Evolutionary conservation across 257 asterid genomes (phyloP), one percentile per base, ranked within the genome.

Genomic region (Capsicum baccatum): DNA sequence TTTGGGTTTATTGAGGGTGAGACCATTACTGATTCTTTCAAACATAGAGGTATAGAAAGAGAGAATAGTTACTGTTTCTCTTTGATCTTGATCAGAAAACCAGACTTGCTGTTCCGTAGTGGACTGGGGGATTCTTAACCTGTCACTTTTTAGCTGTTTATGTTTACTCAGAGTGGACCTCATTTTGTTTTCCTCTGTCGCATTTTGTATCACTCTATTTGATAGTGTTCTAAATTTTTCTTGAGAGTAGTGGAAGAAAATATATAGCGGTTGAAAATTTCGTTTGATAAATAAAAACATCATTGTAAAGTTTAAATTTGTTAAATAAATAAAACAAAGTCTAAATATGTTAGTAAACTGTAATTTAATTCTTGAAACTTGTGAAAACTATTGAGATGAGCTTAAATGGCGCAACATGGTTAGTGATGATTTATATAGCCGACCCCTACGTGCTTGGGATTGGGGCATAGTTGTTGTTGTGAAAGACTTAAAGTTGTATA

Each of bases 161-260:
- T 52, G 81, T 33, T 76, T 76, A 50, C 13, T 52, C 62, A 4
- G 81, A 76, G 26, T 48, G 12, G 47, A 76, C 44, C 64, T 76
- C 63, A 26, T 52, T 21, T 74, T 74, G 47, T 74, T 74, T 74
- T 19, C 44, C 12, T 48, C 19, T 21, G 62, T 74, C 59, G 21
- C 62, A 50, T 7, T 50, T 76, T 76, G 42, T 76, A 14, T 76
- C 63, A 54, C 81, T 54, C 26, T 52, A 76, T 76, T 76, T 52
- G 81, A 26, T 54, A 26, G 48, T 74, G 80, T 60, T 26, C 74
- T 13, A 66, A 12, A 6, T 3, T 39, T 74, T 52, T 52, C 7
- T 76, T 21, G 42, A 54, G 15, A 52, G 64, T 54, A 76, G 47
- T 52, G 63, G 63, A 76, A 74, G 35, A 50, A 52, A 52, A 76